A percentile compares a stretch with the other conserved stretches of the same genome.
These are phyloP conservation scores for Leptographium procerum DNA, from an alignment of 2,329 filamentous ascomycete genomes.

Conservation along the genomic window DNA sequence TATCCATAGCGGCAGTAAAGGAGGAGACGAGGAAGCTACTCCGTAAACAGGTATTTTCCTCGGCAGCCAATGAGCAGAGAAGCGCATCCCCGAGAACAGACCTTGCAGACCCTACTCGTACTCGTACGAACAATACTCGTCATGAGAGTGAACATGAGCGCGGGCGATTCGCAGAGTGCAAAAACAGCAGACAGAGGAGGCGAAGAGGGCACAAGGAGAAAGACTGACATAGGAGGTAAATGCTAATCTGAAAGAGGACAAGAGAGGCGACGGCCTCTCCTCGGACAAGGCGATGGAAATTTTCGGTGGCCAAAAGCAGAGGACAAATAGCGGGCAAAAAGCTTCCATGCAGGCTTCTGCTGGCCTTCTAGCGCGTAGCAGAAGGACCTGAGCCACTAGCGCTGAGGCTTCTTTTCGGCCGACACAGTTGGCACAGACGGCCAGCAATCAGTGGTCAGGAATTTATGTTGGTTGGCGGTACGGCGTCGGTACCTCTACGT, in stretches of 20 bases:
- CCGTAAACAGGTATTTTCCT: not conserved
- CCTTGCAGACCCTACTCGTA: too few relatives aligned
- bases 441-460: not conserved
- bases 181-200: too few relatives aligned
- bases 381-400: not conserved
- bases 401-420: not conserved
- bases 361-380: constrained; percentile 22
- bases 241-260: not conserved
- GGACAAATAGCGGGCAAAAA: not conserved
- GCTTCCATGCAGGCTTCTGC: constrained; percentile 25
- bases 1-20: not conserved
- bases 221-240: not conserved
- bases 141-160: too few relatives aligned
- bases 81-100: not conserved
- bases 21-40: not conserved
- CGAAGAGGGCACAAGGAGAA: not conserved
- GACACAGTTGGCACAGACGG: not conserved
- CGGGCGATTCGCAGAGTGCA: too few relatives aligned
- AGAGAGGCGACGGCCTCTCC: not conserved
- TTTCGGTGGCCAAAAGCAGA: not conserved
- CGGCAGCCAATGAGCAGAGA: not conserved
- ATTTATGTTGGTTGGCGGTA: not conserved
- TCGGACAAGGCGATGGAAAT: not conserved
- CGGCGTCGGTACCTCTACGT: not conserved
- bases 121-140: too few relatives aligned